Conservation (phyloP, 208 protist genomes). For the Acanthamoeba royreba region DNA sequence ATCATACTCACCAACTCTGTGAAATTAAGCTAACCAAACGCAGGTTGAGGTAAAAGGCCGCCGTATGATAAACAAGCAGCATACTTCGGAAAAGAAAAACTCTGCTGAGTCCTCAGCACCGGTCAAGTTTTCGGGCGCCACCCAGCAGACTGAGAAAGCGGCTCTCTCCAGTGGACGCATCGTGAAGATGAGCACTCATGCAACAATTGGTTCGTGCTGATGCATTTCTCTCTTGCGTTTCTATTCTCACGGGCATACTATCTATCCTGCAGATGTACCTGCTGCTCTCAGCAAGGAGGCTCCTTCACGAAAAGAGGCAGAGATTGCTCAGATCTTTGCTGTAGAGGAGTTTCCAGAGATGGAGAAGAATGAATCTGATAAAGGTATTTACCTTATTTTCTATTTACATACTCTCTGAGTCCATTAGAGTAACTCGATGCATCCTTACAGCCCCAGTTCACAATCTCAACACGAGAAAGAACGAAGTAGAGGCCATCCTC, state of each 20-base stretch:
- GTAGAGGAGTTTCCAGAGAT: constrained; percentile 36
- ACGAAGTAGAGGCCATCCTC: not conserved
- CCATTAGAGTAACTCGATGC: no score
- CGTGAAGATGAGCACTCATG: not conserved
- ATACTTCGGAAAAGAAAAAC: no score
- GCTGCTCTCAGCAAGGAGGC: not conserved
- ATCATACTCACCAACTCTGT: no score
- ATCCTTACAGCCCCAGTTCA: not conserved
- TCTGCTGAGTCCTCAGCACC: not conserved
- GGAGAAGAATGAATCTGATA: no score
- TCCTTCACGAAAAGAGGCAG: not conserved
- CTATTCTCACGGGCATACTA: no score
- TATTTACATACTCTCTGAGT: no score
- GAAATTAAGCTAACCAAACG: no score
- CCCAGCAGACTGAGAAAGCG: not conserved
- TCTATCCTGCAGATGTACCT: not conserved
- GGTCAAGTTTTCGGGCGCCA: constrained; percentile 8
- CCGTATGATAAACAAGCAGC: not conserved
- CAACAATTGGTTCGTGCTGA: not conserved
- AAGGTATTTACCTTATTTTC: no score
- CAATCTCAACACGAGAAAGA: not conserved
- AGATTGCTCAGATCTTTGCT: not conserved
- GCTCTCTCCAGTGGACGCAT: constrained; percentile 7
- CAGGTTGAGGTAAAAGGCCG: not conserved
- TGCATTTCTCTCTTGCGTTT: not conserved